phyloP scores from a whole-genome alignment of 306 rosid species.

The Cicer arietinum region DNA sequence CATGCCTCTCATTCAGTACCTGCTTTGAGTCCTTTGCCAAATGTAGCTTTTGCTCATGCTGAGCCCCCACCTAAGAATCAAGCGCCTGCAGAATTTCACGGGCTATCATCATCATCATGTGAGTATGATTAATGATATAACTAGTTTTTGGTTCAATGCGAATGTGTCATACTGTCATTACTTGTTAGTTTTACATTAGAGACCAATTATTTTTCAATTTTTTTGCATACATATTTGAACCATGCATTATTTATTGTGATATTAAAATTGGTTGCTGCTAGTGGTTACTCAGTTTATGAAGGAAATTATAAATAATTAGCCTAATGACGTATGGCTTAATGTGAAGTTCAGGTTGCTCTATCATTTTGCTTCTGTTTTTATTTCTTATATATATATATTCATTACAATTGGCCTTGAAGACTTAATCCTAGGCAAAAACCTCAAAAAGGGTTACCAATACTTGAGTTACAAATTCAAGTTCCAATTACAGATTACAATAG shows the following conservation, averaged over 20 bases:
- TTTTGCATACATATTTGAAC: not conserved
- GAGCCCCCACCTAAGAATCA: constrained; percentile 69
- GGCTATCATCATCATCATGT: constrained; percentile 62
- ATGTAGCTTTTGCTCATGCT: constrained; percentile 73
- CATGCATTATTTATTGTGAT: not conserved
- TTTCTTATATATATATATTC: not conserved
- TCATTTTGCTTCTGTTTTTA: not conserved
- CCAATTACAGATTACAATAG: not conserved
- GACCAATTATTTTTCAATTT: not conserved
- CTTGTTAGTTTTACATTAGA: not conserved
- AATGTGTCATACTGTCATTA: constrained; percentile 4
- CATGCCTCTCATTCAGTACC: constrained; percentile 57
- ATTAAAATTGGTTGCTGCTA: not conserved
- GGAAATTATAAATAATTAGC: constrained; percentile 27
- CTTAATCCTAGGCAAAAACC: not conserved
- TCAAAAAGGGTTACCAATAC: not conserved
- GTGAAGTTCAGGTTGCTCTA: constrained; percentile 20
- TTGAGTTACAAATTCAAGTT: not conserved
- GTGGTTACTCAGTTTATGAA: constrained; percentile 14
- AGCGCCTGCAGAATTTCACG: constrained; percentile 46
- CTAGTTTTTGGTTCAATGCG: constrained; percentile 38
- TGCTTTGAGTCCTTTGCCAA: constrained; percentile 75
- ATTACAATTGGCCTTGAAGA: constrained; percentile 12
- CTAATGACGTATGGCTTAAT: constrained; percentile 21
- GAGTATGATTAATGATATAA: constrained; percentile 50